Evolutionary conservation across 352 stramenopile species (phyloP), one percentile per base, ranked within the genome.

Genomic region (Pythium rhizo-oryzae): DNA sequence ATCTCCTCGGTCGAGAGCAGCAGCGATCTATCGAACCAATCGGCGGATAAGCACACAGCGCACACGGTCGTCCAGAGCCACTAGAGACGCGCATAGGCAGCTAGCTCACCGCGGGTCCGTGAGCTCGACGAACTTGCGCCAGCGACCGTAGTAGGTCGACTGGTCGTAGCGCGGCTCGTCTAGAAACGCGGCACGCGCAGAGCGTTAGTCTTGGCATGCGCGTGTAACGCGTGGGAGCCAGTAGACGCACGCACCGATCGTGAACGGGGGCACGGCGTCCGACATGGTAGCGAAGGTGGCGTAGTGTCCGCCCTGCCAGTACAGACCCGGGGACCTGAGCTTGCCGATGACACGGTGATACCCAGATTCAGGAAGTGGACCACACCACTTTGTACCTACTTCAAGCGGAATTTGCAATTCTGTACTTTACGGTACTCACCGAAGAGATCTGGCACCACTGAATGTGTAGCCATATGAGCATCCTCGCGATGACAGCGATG

Each of bases 41-140:
- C 28, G 28, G 28, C 6, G 28, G 28, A 33, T 30, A 56, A n/a
- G 50, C 13, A 33, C 5, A 57, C 24, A n/a, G n/a, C n/a, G 1
- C 9, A 19, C 5, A 11, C 33, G 11, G 3, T 2, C 28, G 28
- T 33, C 28, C 2, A 33, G 28, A 33, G 28, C 2, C 3, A 33
- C 28, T 33, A 33, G 28, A 33, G 2, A 6, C 28, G 28, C 28
- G 28, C 28, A 33, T 2, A 33, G 28, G 28, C 28, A 2, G 28
- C 28, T 33, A 6, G 74, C 77, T 89, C 16, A 87, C 87, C 43
- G 83, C 88, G 61, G 61, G 53, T 67, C 61, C 37, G 94, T 84
- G 61, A 97, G 80, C 74, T 96, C 88, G 18, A 85, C 77, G 72
- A 97, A 97, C 58, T 90, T 82, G 66, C 82, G 82, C 82, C 89